These are phyloP conservation scores for Penicillium mononematosum DNA, from an alignment of 495 filamentous ascomycete genomes.

Conservation along the genomic window DNA sequence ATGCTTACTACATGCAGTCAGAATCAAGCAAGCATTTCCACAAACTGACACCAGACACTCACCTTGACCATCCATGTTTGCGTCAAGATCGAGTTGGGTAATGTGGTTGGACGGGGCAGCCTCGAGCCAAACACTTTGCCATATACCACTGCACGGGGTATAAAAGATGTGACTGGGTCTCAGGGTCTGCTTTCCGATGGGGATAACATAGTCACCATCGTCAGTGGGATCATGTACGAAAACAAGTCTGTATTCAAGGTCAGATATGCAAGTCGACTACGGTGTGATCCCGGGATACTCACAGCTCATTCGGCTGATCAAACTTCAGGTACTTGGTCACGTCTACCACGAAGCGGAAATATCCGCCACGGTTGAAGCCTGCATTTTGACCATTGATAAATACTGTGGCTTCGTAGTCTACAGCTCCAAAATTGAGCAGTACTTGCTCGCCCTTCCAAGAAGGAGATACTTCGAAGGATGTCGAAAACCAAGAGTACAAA, in stretches of 20 bases:
- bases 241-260: constrained; percentile 46
- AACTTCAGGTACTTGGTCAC: constrained; percentile 49
- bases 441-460: constrained; percentile 47
- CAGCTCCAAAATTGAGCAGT: constrained; percentile 66
- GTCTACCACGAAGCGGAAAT: constrained; percentile 60
- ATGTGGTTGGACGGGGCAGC: constrained; percentile 55
- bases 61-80: constrained; percentile 61
- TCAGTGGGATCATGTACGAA: constrained; percentile 68
- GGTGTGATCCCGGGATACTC: constrained; percentile 15
- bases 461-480: constrained; percentile 52
- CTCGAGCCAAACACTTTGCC: constrained; percentile 70
- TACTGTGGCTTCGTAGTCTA: constrained; percentile 66
- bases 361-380: constrained; percentile 59
- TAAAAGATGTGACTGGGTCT: constrained; percentile 65
- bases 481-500: constrained; percentile 61
- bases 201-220: constrained; percentile 50
- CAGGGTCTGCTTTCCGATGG: constrained; percentile 63
- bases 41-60: constrained; percentile 11
- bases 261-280: constrained; percentile 1
- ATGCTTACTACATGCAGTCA: constrained; percentile 45
- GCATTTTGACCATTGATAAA: constrained; percentile 59
- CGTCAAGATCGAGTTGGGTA: constrained; percentile 52
- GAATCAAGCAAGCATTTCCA: constrained; percentile 6
- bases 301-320: constrained; percentile 53
- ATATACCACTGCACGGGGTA: constrained; percentile 66